Evolutionary conservation across 441 rosid genomes (phyloP).

Genomic region (Dalechampia spathulata): DNA sequence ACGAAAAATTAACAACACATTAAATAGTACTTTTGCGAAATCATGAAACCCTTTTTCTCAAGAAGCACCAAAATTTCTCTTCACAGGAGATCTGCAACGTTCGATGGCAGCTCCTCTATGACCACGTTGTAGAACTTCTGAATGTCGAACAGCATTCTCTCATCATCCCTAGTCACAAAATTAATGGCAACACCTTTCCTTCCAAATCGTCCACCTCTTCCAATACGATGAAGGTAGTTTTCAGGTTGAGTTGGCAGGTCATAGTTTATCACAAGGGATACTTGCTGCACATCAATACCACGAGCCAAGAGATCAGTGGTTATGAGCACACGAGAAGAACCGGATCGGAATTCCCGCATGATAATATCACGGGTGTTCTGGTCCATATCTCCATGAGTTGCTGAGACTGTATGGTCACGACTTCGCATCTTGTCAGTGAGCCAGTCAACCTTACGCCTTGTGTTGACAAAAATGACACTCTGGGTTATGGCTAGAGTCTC

Average conservation of each 20-base stretch:
- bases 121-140: conserved; percentile 76
- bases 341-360: conserved; percentile 74
- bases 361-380: conserved; percentile 73
- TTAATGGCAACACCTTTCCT: conserved; percentile 79
- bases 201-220: conserved; percentile 72
- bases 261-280: conserved; percentile 66
- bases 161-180: conserved; percentile 62
- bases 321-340: conserved; percentile 72
- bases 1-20: conserved; percentile 4
- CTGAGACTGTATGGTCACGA: conserved; percentile 74
- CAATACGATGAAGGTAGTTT: conserved; percentile 79
- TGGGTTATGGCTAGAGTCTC: conserved; percentile 73
- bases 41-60: conserved; percentile 23
- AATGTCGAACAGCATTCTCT: conserved; percentile 66
- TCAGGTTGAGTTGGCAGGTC: conserved; percentile 80
- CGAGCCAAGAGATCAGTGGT: conserved; percentile 76
- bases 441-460: conserved; percentile 79
- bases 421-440: conserved; percentile 69
- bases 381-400: conserved; percentile 86
- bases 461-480: conserved; percentile 74
- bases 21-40: conserved; percentile 26
- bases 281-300: conserved; percentile 83
- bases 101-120: conserved; percentile 62
- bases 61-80: conserved; percentile 17
- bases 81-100: conserved; percentile 71